These are phyloP conservation scores for Suillus luteus DNA, from an alignment of 768 basidiomycete species.

Conservation along the genomic window DNA sequence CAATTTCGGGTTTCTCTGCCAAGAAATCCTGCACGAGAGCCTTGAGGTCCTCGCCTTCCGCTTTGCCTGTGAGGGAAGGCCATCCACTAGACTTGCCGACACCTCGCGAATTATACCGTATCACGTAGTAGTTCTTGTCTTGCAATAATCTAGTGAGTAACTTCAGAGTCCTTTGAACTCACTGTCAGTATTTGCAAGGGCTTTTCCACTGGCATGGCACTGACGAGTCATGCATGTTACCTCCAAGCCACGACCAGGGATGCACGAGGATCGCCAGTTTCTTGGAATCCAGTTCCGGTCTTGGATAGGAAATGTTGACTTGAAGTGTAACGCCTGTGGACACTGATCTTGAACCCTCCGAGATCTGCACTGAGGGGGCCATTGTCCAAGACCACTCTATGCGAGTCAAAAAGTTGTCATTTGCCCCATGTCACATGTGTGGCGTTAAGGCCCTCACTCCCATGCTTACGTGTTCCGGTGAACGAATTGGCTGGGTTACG, in stretches of 20 bases:
- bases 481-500: no score
- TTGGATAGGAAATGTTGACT: conserved; percentile 37
- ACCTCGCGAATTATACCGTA: conserved; percentile 78
- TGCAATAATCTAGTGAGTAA: conserved; percentile 49
- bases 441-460: no score
- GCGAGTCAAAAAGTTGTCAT: not conserved
- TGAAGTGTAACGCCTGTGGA: conserved; percentile 49
- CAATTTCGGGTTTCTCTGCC: conserved; percentile 41
- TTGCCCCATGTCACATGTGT: not conserved
- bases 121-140: conserved; percentile 51
- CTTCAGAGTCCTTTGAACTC: conserved; percentile 34
- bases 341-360: conserved; percentile 20
- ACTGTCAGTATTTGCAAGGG: not conserved
- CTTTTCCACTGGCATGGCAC: conserved; percentile 30
- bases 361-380: conserved; percentile 4
- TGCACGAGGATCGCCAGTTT: conserved; percentile 74
- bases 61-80: conserved; percentile 70
- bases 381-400: not conserved
- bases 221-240: conserved; percentile 75
- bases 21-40: conserved; percentile 61
- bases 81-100: conserved; percentile 75
- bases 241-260: conserved; percentile 87
- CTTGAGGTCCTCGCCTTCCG: conserved; percentile 70
- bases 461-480: no score
- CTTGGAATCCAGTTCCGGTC: conserved; percentile 21